Percentiles rank a stretch among this genome's conserved stretches.
Evolutionary conservation across 257 asterid species (phyloP).

Genomic region (Agastache rugosa): DNA sequence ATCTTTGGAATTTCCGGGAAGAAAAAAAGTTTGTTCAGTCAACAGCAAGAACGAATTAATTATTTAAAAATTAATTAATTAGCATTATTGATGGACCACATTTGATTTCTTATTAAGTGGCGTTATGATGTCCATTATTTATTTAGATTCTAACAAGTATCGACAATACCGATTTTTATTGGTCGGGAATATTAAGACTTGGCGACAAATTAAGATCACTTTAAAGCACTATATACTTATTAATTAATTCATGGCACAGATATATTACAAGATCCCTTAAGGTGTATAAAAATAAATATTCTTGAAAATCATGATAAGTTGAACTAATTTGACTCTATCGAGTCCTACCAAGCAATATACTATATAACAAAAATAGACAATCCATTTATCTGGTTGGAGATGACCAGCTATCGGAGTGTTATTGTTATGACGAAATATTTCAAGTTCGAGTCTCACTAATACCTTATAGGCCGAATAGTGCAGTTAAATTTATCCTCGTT

Average conservation of each 20-base stretch:
- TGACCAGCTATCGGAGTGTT: no score
- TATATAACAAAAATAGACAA: not conserved
- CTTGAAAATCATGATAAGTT: not conserved
- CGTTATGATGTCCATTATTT: slow-evolving; percentile 31
- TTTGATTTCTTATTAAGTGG: slow-evolving; percentile 15
- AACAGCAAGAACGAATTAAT: slow-evolving; percentile 18
- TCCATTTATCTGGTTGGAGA: not conserved
- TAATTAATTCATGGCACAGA: not conserved
- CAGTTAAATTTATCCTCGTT: no score
- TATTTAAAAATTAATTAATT: not conserved
- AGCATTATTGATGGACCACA: slow-evolving; percentile 21
- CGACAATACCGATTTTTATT: slow-evolving; percentile 19
- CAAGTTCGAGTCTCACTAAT: no score
- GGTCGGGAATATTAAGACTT: slow-evolving; percentile 30
- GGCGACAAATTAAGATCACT: slow-evolving; percentile 30
- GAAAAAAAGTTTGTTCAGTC: slow-evolving; percentile 21
- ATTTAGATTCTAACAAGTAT: slow-evolving; percentile 28
- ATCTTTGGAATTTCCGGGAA: slow-evolving; percentile 29
- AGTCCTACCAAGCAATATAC: not conserved
- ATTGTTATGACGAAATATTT: no score
- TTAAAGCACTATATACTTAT: slow-evolving; percentile 17
- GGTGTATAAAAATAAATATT: not conserved
- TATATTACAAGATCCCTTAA: not conserved
- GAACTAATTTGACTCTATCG: not conserved
- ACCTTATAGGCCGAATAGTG: no score